A percentile compares a stretch with the other conserved stretches of the same genome.
Evolutionary conservation across 1,139 yeast genomes (phyloP).

Genomic region (Zhuliangozyma blackwelliae): DNA sequence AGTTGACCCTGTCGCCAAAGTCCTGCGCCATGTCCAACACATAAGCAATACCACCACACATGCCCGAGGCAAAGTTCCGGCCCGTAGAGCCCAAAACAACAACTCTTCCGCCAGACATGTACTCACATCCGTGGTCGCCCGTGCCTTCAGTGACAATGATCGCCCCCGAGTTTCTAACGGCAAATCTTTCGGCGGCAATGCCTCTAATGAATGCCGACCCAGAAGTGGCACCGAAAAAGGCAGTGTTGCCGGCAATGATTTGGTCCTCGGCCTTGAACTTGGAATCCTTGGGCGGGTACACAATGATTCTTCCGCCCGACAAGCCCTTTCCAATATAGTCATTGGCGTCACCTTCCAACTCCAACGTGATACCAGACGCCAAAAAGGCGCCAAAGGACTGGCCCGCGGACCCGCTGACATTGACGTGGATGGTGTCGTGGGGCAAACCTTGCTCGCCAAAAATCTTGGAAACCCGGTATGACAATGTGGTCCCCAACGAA

Average conservation of each 20-base stretch:
- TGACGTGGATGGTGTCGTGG: constrained; percentile 92
- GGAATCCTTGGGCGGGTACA: constrained; percentile 85
- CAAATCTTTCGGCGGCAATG: constrained; percentile 97
- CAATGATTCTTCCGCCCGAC: constrained; percentile 90
- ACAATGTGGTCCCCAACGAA: constrained; percentile 89
- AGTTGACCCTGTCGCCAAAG: constrained; percentile 74
- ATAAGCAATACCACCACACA: constrained; percentile 99
- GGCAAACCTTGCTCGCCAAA: constrained; percentile 95
- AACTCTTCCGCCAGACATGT: constrained; percentile 99
- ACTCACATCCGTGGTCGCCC: constrained; percentile 98
- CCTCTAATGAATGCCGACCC: constrained; percentile 95
- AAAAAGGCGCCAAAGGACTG: constrained; percentile 98
- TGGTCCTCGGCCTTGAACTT: constrained; percentile 92
- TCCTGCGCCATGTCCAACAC: constrained; percentile 95
- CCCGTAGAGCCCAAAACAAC: constrained; percentile 90
- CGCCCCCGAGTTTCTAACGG: constrained; percentile 98
- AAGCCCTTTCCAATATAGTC: constrained; percentile 98
- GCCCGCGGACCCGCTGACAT: constrained; percentile 91
- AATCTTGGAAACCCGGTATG: constrained; percentile 87
- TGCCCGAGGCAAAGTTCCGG: constrained; percentile 97
- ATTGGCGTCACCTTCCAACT: constrained; percentile 95
- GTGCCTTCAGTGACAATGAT: constrained; percentile 94
- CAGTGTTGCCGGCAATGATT: constrained; percentile 94
- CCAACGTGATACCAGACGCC: constrained; percentile 93
- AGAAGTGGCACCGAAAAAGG: constrained; percentile 95